A percentile compares a stretch with the other conserved stretches of the same genome.
Evolutionary conservation across 257 asterid genomes (phyloP).

Genomic region (Jacaranda copaia): DNA sequence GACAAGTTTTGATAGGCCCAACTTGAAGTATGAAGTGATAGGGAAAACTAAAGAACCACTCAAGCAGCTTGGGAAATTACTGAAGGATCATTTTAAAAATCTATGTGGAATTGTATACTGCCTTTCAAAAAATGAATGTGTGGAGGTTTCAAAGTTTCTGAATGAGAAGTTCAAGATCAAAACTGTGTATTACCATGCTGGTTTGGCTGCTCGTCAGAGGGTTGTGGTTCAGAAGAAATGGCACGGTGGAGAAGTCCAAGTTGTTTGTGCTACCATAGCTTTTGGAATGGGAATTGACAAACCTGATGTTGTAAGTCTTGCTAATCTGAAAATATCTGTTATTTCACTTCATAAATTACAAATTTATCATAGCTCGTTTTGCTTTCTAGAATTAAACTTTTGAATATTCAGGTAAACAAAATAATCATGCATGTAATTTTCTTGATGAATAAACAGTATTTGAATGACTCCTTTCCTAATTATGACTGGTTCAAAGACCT

Average conservation of each 20-base stretch:
- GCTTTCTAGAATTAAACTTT: background rate
- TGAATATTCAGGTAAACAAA: background rate
- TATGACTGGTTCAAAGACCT: slow-evolving; percentile 18
- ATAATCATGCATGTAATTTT: slow-evolving; percentile 1
- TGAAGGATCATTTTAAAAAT: slow-evolving; percentile 68
- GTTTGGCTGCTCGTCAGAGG: slow-evolving; percentile 91
- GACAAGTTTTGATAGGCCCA: slow-evolving; percentile 92
- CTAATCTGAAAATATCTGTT: slow-evolving; percentile 14
- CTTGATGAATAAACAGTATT: background rate
- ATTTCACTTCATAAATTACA: background rate
- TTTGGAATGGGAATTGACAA: slow-evolving; percentile 99
- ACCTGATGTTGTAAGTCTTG: slow-evolving; percentile 91
- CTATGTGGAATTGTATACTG: slow-evolving; percentile 91
- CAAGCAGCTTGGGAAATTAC: slow-evolving; percentile 81
- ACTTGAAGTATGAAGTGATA: slow-evolving; percentile 87
- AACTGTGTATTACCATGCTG: slow-evolving; percentile 90
- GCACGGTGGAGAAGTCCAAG: slow-evolving; percentile 86
- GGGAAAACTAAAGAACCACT: slow-evolving; percentile 90
- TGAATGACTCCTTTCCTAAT: background rate
- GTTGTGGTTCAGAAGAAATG: slow-evolving; percentile 85
- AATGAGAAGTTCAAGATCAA: slow-evolving; percentile 82
- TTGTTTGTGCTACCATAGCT: slow-evolving; percentile 98
- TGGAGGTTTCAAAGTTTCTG: slow-evolving; percentile 81
- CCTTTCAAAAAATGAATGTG: slow-evolving; percentile 92
- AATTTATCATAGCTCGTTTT: background rate